A percentile compares a stretch with the other conserved stretches of the same genome.
Evolutionary conservation across 176 grass and related monocot genomes (phyloP).

Genomic region (Oryza officinalis): DNA sequence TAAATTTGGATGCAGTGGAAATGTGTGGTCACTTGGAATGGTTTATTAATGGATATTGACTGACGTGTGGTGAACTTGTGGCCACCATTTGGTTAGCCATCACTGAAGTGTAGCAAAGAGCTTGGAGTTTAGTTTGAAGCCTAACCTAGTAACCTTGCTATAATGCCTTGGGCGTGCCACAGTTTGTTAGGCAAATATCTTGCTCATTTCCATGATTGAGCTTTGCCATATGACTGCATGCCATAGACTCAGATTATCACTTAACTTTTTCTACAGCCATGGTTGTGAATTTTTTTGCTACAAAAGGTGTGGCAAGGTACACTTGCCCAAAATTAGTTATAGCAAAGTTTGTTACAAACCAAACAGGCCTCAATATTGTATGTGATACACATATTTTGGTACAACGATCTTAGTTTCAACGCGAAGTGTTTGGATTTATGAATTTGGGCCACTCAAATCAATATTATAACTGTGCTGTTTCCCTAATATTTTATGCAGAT

Average conservation of each 20-base stretch:
- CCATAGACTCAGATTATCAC: background rate
- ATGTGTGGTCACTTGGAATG: constrained; percentile 5
- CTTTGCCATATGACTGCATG: background rate
- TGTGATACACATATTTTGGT: constrained; percentile 17
- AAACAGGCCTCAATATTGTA: background rate
- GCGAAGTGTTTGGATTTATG: background rate
- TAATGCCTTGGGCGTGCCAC: background rate
- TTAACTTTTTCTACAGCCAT: background rate
- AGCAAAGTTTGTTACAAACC: background rate
- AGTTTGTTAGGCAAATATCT: background rate
- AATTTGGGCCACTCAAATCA: constrained; percentile 9
- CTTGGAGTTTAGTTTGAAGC: background rate
- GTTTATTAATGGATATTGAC: background rate
- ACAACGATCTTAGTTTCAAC: background rate
- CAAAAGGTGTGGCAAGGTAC: background rate
- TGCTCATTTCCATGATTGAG: background rate
- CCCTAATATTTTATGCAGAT: constrained; percentile 54
- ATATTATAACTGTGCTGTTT: constrained; percentile 27
- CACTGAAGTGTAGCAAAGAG: background rate
- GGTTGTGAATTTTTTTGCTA: background rate
- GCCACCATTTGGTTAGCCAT: background rate
- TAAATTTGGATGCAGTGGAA: constrained; percentile 17
- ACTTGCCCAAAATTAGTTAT: background rate
- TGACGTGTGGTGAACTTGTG: constrained; percentile 3
- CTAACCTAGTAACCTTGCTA: background rate